phyloP scores from a whole-genome alignment of 306 rosid species.

The Sphenostylis stenocarpa region DNA sequence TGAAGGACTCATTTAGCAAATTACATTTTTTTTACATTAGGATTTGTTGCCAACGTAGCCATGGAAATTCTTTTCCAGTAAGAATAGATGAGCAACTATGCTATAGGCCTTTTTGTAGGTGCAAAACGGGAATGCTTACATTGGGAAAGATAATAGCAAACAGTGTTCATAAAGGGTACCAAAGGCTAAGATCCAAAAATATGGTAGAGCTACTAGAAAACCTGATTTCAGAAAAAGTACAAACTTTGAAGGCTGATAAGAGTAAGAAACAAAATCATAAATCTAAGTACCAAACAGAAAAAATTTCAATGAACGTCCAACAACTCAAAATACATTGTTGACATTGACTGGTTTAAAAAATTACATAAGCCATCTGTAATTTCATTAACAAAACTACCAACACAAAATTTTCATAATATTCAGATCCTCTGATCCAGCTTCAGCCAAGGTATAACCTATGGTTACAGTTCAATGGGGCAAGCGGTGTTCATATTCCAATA shows the following conservation, averaged over 20 bases:
- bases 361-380: not conserved
- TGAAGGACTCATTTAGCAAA: not conserved
- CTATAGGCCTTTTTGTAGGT: not conserved
- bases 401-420: not conserved
- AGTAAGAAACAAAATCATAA: slow-evolving; percentile 8
- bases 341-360: not conserved
- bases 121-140: not conserved
- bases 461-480: not conserved
- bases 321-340: slow-evolving; percentile 1
- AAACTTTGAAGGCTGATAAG: not conserved
- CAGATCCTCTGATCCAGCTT: not conserved
- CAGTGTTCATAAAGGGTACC: not conserved
- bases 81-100: not conserved
- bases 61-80: not conserved
- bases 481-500: not conserved
- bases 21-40: not conserved
- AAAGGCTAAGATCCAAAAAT: not conserved
- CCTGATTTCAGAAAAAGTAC: not conserved
- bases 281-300: not conserved
- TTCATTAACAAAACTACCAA: not conserved
- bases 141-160: not conserved
- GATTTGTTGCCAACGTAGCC: not conserved
- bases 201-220: not conserved
- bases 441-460: not conserved
- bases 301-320: not conserved